Evolutionary conservation across 345 rosid genomes (phyloP).

Genomic region (Citrus maxima): DNA sequence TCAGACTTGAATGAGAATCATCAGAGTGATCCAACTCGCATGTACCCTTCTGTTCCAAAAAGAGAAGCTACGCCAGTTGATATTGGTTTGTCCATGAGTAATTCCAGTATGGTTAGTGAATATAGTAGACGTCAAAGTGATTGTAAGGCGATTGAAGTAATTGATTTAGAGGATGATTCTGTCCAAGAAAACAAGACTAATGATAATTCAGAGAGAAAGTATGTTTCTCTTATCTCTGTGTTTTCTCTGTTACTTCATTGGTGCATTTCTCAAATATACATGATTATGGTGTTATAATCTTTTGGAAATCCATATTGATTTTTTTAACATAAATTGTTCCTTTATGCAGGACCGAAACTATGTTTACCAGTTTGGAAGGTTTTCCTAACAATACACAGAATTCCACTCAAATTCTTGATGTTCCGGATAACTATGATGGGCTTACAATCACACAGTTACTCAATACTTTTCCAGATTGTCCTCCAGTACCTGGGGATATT

Average conservation of each 20-base stretch:
- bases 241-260: constrained; percentile 4
- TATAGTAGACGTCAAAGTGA: constrained; percentile 39
- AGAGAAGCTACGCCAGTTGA: constrained; percentile 53
- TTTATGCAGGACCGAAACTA: constrained; percentile 56
- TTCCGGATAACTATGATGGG: constrained; percentile 70
- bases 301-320: background rate
- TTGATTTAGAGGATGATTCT: constrained; percentile 84
- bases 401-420: constrained; percentile 49
- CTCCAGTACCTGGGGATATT: constrained; percentile 49
- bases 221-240: constrained; percentile 21
- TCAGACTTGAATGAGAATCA: constrained; percentile 56
- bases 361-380: constrained; percentile 44
- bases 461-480: constrained; percentile 47
- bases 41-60: constrained; percentile 34
- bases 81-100: constrained; percentile 77
- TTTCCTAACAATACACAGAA: constrained; percentile 35
- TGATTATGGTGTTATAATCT: background rate
- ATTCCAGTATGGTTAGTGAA: constrained; percentile 48
- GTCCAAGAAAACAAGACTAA: constrained; percentile 50
- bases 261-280: background rate
- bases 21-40: constrained; percentile 34
- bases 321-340: constrained; percentile 6
- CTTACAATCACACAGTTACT: constrained; percentile 82
- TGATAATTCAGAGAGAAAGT: constrained; percentile 56
- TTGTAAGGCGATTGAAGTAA: constrained; percentile 78